These are phyloP conservation scores for Comarum palustre DNA, from an alignment of 306 rosid species.

Conservation along the genomic window DNA sequence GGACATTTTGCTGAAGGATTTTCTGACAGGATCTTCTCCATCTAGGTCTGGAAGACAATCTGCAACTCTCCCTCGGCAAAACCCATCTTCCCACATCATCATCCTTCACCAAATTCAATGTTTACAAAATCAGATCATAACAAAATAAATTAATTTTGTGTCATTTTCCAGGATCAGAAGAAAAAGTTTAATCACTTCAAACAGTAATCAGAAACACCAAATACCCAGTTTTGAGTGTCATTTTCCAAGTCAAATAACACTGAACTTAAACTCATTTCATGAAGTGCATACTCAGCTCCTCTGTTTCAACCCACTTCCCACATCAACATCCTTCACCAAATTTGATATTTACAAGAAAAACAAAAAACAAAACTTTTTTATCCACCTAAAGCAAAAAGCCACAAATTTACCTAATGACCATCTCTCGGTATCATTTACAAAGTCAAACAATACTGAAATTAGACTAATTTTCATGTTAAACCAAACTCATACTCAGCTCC, in stretches of 20 bases:
- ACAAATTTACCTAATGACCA: neutral
- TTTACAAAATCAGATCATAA: conserved; percentile 1
- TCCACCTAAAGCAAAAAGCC: neutral
- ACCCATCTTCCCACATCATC: conserved; percentile 99
- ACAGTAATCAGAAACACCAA: neutral
- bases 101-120: conserved; percentile 49
- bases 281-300: neutral
- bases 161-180: neutral
- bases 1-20: conserved; percentile 98
- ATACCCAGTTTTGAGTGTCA: neutral
- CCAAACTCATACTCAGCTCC: neutral
- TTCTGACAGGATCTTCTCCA: conserved; percentile 91
- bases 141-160: neutral
- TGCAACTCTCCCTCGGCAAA: conserved; percentile 72
- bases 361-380: neutral
- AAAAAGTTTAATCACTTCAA: neutral
- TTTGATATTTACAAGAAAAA: neutral
- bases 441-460: neutral
- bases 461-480: neutral
- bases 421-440: neutral
- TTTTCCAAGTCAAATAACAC: neutral
- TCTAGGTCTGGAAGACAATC: conserved; percentile 80
- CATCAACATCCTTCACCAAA: conserved; percentile 57
- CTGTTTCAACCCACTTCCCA: neutral
- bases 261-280: neutral